phyloP scores from a whole-genome alignment of 1,284 basidiomycete genomes.

The Heterobasidion occidentale region DNA sequence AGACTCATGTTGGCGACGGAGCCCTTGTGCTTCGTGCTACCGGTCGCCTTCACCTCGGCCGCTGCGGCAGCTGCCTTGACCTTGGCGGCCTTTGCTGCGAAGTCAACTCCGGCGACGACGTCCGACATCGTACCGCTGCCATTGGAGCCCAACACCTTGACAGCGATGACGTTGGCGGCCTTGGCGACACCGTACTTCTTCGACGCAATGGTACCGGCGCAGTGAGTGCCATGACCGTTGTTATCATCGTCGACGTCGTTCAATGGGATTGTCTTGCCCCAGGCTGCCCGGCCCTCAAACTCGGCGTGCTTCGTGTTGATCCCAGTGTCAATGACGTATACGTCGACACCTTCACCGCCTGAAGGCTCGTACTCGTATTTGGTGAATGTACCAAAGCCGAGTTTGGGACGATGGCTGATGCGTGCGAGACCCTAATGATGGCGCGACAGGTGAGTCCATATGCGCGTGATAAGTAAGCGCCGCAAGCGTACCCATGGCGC shows the following conservation, averaged over 20 bases:
- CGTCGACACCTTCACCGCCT: constrained; percentile 90
- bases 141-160: constrained; percentile 94
- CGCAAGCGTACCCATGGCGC: constrained; percentile 82
- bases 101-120: constrained; percentile 83
- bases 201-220: constrained; percentile 34
- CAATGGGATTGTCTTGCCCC: constrained; percentile 41
- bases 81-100: constrained; percentile 67
- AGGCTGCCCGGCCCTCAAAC: constrained; percentile 52
- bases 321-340: constrained; percentile 80
- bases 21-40: constrained; percentile 56
- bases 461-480: not conserved
- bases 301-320: constrained; percentile 85
- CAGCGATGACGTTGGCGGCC: constrained; percentile 86
- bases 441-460: not conserved
- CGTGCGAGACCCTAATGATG: constrained; percentile 80
- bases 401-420: constrained; percentile 79
- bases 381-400: constrained; percentile 82
- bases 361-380: constrained; percentile 73
- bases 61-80: constrained; percentile 49
- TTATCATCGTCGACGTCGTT: constrained; percentile 37
- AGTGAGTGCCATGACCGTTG: constrained; percentile 34
- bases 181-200: constrained; percentile 87
- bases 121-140: constrained; percentile 97
- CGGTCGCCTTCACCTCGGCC: constrained; percentile 50
- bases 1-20: constrained; percentile 98